Conservation (phyloP, 257 asterid species). For the Coffea eugenioides region DNA sequence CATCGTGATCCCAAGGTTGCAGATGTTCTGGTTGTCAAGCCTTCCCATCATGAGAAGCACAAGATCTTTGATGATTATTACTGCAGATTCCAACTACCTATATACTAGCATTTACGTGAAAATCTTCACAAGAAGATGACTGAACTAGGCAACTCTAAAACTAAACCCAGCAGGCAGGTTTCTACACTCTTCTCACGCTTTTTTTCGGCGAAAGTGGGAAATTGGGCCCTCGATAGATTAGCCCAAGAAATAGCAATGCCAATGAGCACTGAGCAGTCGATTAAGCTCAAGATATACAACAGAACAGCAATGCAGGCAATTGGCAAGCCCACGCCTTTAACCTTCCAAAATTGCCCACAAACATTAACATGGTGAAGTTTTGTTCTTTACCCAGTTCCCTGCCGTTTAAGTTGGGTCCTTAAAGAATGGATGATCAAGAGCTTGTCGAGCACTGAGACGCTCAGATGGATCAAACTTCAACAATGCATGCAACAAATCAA, state of each 20-base stretch:
- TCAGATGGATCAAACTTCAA: conserved; percentile 63
- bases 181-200: not conserved
- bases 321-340: not conserved
- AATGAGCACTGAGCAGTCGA: not conserved
- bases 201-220: too few relatives aligned
- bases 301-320: not conserved
- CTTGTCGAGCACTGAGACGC: conserved; percentile 62
- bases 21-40: too few relatives aligned
- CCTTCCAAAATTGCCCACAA: not conserved
- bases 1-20: too few relatives aligned
- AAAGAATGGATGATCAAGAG: conserved; percentile 72
- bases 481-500: conserved; percentile 55
- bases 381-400: not conserved
- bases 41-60: too few relatives aligned
- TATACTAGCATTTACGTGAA: not conserved
- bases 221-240: not conserved
- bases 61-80: too few relatives aligned
- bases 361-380: not conserved
- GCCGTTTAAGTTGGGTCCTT: conserved; percentile 31
- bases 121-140: not conserved
- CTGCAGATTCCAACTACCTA: not conserved
- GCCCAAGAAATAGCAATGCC: not conserved
- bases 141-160: not conserved
- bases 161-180: not conserved
- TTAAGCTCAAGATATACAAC: not conserved